Base-by-base conservation (phyloP, 371 early-diverging fungal species). In the Dichotomocladium elegans region DNA sequence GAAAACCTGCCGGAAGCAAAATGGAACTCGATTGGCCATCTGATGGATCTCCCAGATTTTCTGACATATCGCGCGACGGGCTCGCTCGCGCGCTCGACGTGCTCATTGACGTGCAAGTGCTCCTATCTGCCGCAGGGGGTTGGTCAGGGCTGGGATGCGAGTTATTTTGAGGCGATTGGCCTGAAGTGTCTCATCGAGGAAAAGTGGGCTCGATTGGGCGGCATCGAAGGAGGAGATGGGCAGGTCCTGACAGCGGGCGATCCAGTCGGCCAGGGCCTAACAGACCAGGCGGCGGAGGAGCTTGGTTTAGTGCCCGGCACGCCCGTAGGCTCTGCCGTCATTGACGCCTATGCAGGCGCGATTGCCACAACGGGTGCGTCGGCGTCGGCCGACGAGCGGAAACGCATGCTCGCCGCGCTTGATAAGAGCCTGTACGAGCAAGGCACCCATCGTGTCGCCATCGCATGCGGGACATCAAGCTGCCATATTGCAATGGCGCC, bases 321-420 rank as follows among this genome's bases (percentile, higher is more conserved):
- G 0, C 70, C 80, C 5, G 89, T 90, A 8, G 87, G 86, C 1
- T 80, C 83, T 12, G 82, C 82, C 0, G 73, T 88, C 2, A 89
- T 90, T 53, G 91, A 90, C 56, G 89, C 91, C 0, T 88, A 88
- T 66, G 88, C 91, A 17, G 85, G 87, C 5, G 84, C 80, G 2
- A 63, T 87, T 28, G 79, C 82, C 8, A 81, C 83, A 1, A 47
- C 82, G 26, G 80, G 81, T 5, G 76, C 79, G 11, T 66, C 55
- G 8, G 41, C 66, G 27, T 58, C 66, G n/a, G 58, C 56, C 11
- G 15, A 52, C 3, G 60, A 68, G 25, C 47, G 56, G 25, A 37
- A 17, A 6, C 35, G 57, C 0, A 55, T 64, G 42, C 25, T 69
- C 2, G 27, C 29, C 25, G 41, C 54, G 11, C 50, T 54, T 8